Percentiles rank a stretch among this genome's conserved stretches.
phyloP scores from a whole-genome alignment of 768 basidiomycete species.

The Tylopilus felleus region DNA sequence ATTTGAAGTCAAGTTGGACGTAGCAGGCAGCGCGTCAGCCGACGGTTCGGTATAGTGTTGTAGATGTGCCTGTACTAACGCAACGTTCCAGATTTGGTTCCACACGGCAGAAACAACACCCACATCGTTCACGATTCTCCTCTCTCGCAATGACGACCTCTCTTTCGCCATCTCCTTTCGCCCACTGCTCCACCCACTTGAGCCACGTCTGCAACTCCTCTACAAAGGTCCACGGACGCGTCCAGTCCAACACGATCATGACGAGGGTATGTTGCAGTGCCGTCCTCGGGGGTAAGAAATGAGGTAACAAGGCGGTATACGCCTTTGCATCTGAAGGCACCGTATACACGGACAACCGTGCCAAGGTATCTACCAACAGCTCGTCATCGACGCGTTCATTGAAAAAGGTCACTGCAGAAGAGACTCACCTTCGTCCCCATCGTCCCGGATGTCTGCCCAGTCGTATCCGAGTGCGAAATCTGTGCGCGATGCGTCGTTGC shows the following conservation, averaged over 20 bases:
- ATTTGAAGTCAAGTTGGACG: conserved; percentile 56
- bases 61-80: conserved; percentile 77
- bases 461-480: conserved; percentile 93
- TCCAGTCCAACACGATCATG: conserved; percentile 92
- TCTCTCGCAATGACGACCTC: conserved; percentile 75
- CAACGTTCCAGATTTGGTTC: not conserved
- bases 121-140: conserved; percentile 80
- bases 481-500: conserved; percentile 53
- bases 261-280: conserved; percentile 70
- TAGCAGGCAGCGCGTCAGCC: conserved; percentile 57
- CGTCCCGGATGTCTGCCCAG: conserved; percentile 86
- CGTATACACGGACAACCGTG: conserved; percentile 87
- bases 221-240: conserved; percentile 87
- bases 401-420: not conserved
- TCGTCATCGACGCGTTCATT: not conserved
- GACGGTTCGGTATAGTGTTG: conserved; percentile 89
- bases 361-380: conserved; percentile 66
- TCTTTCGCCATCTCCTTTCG: conserved; percentile 59
- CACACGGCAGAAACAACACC: conserved; percentile 29
- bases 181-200: conserved; percentile 80
- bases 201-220: conserved; percentile 85
- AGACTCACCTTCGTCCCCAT: conserved; percentile 85
- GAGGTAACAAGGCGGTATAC: conserved; percentile 69
- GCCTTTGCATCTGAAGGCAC: conserved; percentile 76
- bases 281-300: conserved; percentile 71